Percentiles rank a stretch among this genome's conserved stretches.
These are phyloP conservation scores for Malus domestica DNA, from an alignment of 306 rosid genomes.

Conservation along the genomic window DNA sequence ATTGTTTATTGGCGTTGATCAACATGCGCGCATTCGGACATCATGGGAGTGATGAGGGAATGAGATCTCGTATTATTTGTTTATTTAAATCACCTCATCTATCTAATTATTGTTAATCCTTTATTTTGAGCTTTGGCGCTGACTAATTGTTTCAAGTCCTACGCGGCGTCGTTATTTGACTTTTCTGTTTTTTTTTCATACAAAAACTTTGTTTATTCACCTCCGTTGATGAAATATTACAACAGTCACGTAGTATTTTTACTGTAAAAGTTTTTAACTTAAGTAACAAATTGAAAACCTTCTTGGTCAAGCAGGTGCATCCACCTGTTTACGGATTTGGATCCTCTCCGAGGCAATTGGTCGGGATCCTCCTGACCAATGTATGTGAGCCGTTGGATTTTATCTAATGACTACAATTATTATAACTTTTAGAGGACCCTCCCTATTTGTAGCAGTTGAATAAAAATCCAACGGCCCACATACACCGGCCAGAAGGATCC, in stretches of 20 bases:
- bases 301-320: too few relatives aligned
- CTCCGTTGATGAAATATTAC: neutral
- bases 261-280: neutral
- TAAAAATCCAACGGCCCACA: too few relatives aligned
- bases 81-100: neutral
- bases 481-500: too few relatives aligned
- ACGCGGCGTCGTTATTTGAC: conserved; percentile 22
- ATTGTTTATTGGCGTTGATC: conserved; percentile 2
- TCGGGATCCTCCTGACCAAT: too few relatives aligned
- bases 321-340: too few relatives aligned
- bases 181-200: neutral
- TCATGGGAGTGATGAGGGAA: neutral
- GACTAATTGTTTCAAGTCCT: neutral
- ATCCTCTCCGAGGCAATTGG: too few relatives aligned
- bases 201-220: neutral
- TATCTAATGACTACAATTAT: too few relatives aligned
- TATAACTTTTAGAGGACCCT: too few relatives aligned
- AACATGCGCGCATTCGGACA: conserved; percentile 13
- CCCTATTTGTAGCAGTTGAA: too few relatives aligned
- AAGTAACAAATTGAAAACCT: too few relatives aligned
- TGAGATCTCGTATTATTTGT: conserved; percentile 4
- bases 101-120: neutral
- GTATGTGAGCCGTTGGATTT: too few relatives aligned
- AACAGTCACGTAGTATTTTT: neutral
- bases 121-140: neutral